A percentile compares a stretch with the other conserved stretches of the same genome.
Conservation (phyloP, 352 stramenopile species). For the Pythium volutum region DNA sequence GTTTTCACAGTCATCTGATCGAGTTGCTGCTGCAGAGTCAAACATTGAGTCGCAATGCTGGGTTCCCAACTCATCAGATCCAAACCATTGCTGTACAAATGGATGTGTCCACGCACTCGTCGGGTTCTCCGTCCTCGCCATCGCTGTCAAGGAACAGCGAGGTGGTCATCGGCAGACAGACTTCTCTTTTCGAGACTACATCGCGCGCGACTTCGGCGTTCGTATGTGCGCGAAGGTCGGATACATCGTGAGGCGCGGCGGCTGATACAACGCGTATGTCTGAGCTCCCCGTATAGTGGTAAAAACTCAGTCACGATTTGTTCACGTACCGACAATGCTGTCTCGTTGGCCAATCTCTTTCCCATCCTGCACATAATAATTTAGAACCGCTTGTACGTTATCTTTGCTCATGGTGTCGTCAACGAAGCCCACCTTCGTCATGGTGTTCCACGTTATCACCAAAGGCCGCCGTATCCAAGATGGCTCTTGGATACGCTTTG, state of each 20-base stretch:
- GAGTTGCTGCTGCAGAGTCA: not conserved
- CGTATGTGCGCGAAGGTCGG: not conserved
- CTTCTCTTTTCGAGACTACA: not conserved
- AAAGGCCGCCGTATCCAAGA: not conserved
- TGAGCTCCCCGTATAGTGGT: no score
- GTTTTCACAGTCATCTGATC: not conserved
- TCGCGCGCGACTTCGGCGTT: not conserved
- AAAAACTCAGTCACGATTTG: no score
- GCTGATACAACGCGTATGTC: no score
- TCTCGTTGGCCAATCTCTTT: not conserved
- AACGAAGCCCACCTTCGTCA: not conserved
- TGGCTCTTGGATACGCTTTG: not conserved
- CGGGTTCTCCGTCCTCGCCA: constrained; percentile 2
- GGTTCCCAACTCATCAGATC: not conserved
- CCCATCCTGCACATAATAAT: not conserved
- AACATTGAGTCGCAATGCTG: not conserved
- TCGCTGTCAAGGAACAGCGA: constrained; percentile 12
- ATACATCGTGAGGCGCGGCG: no score
- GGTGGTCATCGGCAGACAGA: not conserved
- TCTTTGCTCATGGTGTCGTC: not conserved
- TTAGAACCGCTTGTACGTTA: not conserved
- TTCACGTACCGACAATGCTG: not conserved
- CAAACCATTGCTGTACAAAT: no score
- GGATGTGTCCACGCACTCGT: not conserved
- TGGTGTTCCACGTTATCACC: not conserved